Evolutionary conservation across 225 moss, liverwort and hornwort genomes (phyloP), one percentile per base, ranked within the genome.

Genomic region (Bryoerythrophyllum caledonicum): DNA sequence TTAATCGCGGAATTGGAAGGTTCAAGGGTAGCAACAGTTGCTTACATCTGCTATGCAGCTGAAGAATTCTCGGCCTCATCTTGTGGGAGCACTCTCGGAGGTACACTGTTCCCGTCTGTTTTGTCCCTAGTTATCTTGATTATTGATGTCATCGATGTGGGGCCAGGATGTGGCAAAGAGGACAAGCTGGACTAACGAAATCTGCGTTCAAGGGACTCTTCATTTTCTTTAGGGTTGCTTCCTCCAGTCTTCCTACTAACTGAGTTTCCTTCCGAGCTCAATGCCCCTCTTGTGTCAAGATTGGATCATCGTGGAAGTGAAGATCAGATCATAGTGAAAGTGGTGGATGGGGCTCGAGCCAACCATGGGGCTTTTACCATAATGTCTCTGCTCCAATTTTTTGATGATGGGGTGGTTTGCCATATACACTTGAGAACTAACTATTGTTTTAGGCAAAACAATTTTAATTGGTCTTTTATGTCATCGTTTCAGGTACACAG

Each of bases 61-160:
- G 79, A 76, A 76, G 81, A 76, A 56, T 37, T 40, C 15, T 74
- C 74, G 60, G 63, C 81, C 26, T 23, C 84, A 62, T 78, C 84
- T 74, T 69, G 40, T 76, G 63, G 73, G 80, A 74, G 67, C 74
- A 37, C 41, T 80, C 37, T 65, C 63, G 72, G 85, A 85, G 82
- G 82, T 85, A 85, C 85, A 79, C 79, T 69, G 75, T 75, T 82
- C 76, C 53, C 68, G 82, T 82, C 79, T 79, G 72, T 76, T 82
- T 79, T 82, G 59, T 53, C 20, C 51, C 67, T 74, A 74, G 60
- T 78, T 75, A 21, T 78, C 63, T 78, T 70, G 41, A 78, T 71
- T 62, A 72, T 78, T 75, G 75, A 81, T 75, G 72, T 74, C 71
- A 67, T 81, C 64, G 58, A 74, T 84, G 74, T 78, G 72, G 72